Evolutionary conservation across 805 yeast genomes (phyloP).

Genomic region (Wickerhamiella vanderwaltii): DNA sequence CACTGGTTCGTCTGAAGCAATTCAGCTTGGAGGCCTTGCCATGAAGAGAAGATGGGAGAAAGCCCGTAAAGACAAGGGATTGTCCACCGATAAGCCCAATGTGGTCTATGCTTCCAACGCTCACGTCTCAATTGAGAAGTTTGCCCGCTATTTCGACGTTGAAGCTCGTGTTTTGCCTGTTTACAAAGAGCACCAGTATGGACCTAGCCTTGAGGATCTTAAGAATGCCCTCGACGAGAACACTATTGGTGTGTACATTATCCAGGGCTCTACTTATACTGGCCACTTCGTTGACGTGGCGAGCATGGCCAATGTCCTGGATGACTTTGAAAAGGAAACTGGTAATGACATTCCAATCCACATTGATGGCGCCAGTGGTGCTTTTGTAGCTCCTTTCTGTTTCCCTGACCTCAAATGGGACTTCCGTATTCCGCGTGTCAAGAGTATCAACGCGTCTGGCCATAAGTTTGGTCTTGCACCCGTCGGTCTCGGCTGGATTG

Average conservation of each 20-base stretch:
- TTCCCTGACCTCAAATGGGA: conserved; percentile 77
- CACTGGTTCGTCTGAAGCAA: conserved; percentile 89
- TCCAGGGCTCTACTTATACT: conserved; percentile 83
- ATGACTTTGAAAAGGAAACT: conserved; percentile 51
- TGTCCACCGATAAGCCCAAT: conserved; percentile 55
- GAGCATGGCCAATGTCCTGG: conserved; percentile 49
- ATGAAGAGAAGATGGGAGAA: conserved; percentile 85
- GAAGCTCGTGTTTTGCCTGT: conserved; percentile 70
- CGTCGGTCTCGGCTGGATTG: conserved; percentile 87
- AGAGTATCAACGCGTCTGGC: conserved; percentile 79
- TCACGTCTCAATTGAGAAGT: conserved; percentile 88
- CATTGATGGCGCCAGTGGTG: conserved; percentile 92
- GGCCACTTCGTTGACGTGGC: conserved; percentile 80
- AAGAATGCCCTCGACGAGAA: conserved; percentile 68
- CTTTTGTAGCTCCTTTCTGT: conserved; percentile 72
- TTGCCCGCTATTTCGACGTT: conserved; percentile 88
- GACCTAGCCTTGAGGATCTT: conserved; percentile 50
- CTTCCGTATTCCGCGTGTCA: conserved; percentile 63
- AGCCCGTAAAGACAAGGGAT: conserved; percentile 45
- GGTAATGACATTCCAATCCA: conserved; percentile 70
- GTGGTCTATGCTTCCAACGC: conserved; percentile 87
- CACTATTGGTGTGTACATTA: conserved; percentile 82
- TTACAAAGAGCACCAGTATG: conserved; percentile 44
- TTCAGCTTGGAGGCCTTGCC: conserved; percentile 87
- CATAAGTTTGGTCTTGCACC: conserved; percentile 87